These are phyloP conservation scores for Aureobasidium sp. DNA, from an alignment of 2,329 filamentous ascomycete genomes.

Conservation along the genomic window DNA sequence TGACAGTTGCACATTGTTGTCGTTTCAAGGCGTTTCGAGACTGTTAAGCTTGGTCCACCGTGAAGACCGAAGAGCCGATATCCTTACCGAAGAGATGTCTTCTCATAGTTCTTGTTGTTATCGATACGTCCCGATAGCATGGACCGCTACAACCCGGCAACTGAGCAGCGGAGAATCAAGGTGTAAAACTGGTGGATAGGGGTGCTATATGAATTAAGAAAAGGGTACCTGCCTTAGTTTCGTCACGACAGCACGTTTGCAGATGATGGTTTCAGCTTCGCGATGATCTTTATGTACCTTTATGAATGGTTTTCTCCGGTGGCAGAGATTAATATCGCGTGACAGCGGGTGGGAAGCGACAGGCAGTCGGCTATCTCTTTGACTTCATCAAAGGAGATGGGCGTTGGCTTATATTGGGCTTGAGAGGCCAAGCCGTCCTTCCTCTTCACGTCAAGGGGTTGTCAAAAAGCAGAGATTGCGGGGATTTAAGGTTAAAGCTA, in stretches of 20 bases:
- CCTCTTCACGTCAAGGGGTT: background rate
- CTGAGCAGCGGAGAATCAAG: background rate
- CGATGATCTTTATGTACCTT: conserved; percentile 1
- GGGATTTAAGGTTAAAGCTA: conserved; percentile 6
- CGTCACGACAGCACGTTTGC: background rate
- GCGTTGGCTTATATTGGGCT: background rate
- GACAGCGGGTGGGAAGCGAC: background rate
- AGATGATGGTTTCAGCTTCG: background rate
- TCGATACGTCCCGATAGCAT: background rate
- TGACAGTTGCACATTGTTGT: background rate
- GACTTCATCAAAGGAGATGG: background rate
- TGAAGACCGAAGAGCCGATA: background rate
- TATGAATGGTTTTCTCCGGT: background rate
- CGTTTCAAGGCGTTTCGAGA: background rate
- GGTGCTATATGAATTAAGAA: background rate
- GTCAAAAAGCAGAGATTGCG: background rate
- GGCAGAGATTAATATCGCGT: background rate
- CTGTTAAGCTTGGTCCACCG: background rate
- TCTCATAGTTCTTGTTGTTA: background rate
- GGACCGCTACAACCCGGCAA: too few relatives aligned
- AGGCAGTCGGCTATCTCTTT: background rate
- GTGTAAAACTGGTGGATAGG: background rate
- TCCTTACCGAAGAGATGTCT: background rate
- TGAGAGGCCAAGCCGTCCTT: conserved; percentile 2
- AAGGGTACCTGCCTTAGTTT: conserved; percentile 8